Base-by-base conservation (phyloP, 2,329 filamentous ascomycete genomes). In the Aspergillus brunneoviolaceus region DNA sequence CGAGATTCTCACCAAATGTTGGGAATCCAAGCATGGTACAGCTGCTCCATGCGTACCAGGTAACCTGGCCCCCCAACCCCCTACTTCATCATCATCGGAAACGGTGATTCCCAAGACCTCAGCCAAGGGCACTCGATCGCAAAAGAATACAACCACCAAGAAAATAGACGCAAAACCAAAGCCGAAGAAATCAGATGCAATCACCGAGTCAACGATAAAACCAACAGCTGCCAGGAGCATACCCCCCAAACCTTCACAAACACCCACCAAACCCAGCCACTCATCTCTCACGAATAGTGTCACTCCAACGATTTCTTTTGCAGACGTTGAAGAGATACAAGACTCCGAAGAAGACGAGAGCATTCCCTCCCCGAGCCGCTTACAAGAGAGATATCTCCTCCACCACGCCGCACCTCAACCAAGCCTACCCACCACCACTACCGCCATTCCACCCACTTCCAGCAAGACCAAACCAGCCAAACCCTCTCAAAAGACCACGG, bases 1-100 rank as follows among this genome's bases (percentile, higher is more conserved):
- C 61, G 79, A 85, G 1, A 74, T 92, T 11, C 77, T 93, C 12
- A 79, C 89, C 55, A 84, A 87, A 68, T 92, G 90, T 72, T 92
- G 89, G 89, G 76, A 84, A 64, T 86, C 85, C 59, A 86, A 86
- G 70, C 76, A 81, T 55, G 65, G 65, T 27, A 61, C 50, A 48
- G 10, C 39, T 19, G 25, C 67, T 70, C 58, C 63, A 67, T 57
- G 49, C 67, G 25, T 23, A 50, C 23, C 63, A 65, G 69, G 49
- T 65, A 72, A 56, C 66, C 48, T 23, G 14, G 56, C 55, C 29
- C 31, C 14, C 27, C 61, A 39, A 35, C 42, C 48, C 21, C 31
- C 49, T 16, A 9, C 27, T 35, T 55, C 49, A 1, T 29, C 33
- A 35, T 29, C 23, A 0, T 31, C 29, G 27, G 25, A 35, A n/a